Evolutionary conservation across 129 eudicot species (phyloP), one percentile per base, ranked within the genome.

Genomic region (Erigeron canadensis): DNA sequence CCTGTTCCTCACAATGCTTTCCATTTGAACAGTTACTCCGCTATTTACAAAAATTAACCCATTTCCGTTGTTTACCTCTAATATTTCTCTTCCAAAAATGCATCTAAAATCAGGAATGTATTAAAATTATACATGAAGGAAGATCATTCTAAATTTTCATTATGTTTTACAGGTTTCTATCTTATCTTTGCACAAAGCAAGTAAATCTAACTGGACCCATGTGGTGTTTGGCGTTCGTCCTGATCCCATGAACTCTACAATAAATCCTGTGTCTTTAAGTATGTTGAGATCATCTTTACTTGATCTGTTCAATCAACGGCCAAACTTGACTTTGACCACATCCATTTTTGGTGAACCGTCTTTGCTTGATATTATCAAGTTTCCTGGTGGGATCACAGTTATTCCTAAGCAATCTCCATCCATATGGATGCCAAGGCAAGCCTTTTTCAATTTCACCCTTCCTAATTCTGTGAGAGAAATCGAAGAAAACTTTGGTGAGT

Each of bases 351-450:
- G 92, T 65, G 75, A 79, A 77, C 86, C 97, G 13, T 59, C 92
- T 43, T 84, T 82, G 7, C 86, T 91, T 58, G 87, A 87, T 76
- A 83, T 83, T 82, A 43, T 90, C 58, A 85, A 83, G 73, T 87
- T 85, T 76, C 87, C 89, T 16, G 95, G 89, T 54, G 97, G 97
- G 53, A 75, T 90, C 45, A 85, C 97, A 46, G 75, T 87, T 39
- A 80, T 85, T 51, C 97, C 91, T 6, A 78, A 79, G 71, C 84
- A 67, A 69, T 79, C 86, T 59, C 72, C 73, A 78, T 56, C 85
- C 15, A 45, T 81, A 6, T 80, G 84, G 88, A 76, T 75, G 86
- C 75, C 80, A 50, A 73, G 76, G 6, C 84, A 86, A 74, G 77
- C 74, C 75, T 82, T 80, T 59, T 84, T 91, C 75, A 91, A 84